Conservation (phyloP, 176 grass and related monocot species). For the Avena insularis region DNA sequence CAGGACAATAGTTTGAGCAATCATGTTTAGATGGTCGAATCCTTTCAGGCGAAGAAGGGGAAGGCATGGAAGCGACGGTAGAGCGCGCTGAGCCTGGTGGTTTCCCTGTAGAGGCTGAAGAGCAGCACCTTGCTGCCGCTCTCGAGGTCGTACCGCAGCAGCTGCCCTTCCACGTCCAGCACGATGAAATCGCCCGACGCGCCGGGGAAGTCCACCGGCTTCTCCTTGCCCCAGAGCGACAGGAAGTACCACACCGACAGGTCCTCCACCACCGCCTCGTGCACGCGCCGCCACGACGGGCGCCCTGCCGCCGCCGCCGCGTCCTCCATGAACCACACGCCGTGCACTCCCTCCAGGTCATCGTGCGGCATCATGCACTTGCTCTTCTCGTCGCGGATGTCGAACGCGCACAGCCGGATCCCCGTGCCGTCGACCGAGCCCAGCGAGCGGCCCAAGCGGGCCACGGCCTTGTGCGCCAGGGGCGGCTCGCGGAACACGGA, state of each 20-base stretch:
- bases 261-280: background rate
- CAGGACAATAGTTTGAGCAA: too few species aligned
- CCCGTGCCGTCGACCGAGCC: background rate
- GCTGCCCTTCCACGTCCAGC: background rate
- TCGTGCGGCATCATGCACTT: background rate
- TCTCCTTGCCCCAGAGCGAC: background rate
- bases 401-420: slow-evolving; percentile 10
- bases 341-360: slow-evolving; percentile 6
- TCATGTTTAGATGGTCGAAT: too few species aligned
- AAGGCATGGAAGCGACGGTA: slow-evolving; percentile 6
- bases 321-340: slow-evolving; percentile 21
- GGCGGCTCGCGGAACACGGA: slow-evolving; percentile 25
- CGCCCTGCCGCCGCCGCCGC: too few species aligned
- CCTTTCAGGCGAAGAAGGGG: background rate
- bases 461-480: background rate
- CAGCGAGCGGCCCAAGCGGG: background rate
- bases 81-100: background rate
- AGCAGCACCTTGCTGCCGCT: slow-evolving; percentile 11
- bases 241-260: background rate
- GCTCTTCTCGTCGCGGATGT: slow-evolving; percentile 5
- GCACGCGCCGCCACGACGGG: background rate
- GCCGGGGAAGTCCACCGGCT: slow-evolving; percentile 26
- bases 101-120: background rate
- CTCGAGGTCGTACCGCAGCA: slow-evolving; percentile 19
- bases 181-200: background rate